phyloP scores from a whole-genome alignment of 2,329 filamentous ascomycete species.

The Chalaropsis ovoidea region DNA sequence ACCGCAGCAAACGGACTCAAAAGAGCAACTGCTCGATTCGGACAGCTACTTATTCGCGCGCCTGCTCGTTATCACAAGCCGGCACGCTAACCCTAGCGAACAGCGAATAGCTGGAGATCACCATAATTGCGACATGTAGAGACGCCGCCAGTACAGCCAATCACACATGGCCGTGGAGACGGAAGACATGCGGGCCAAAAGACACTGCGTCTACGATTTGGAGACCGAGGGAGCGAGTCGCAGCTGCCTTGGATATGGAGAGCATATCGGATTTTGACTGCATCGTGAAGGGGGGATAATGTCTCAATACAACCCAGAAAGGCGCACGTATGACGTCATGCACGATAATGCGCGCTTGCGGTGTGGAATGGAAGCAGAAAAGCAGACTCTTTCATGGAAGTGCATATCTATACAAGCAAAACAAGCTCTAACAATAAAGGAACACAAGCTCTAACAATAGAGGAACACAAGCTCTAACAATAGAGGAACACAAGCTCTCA shows the following conservation, averaged over 20 bases:
- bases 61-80: background rate
- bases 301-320: background rate
- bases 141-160: background rate
- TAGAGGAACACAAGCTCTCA: background rate
- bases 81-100: background rate
- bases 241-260: too few relatives aligned
- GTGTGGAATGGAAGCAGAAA: background rate
- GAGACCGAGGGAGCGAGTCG: too few relatives aligned
- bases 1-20: background rate
- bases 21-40: background rate
- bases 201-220: background rate
- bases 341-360: background rate
- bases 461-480: conserved; percentile 1
- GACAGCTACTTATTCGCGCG: background rate
- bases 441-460: conserved; percentile 8
- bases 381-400: background rate
- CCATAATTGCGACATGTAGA: too few relatives aligned
- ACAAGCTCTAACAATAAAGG: background rate
- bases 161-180: background rate
- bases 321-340: background rate
- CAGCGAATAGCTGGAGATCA: too few relatives aligned
- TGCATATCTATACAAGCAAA: background rate
- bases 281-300: background rate
- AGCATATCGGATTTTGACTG: too few relatives aligned
- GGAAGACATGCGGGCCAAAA: too few relatives aligned